Conservation (phyloP, 139 green algal species). For the Closterium sp. region DNA sequence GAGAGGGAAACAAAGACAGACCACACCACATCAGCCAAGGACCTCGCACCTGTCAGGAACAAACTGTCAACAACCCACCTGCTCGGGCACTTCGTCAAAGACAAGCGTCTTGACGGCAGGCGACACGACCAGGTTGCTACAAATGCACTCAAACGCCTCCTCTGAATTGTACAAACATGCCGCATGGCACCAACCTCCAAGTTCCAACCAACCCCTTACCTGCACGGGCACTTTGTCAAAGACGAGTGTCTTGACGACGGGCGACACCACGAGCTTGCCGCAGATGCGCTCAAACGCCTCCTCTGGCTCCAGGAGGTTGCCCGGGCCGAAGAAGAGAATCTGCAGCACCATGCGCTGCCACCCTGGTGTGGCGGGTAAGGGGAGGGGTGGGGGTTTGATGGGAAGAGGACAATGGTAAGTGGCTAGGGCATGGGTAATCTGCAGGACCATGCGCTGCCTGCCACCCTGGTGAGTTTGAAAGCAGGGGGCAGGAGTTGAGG, state of each 20-base stretch:
- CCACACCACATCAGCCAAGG: too few species aligned
- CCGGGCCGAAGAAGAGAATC: constrained; percentile 84
- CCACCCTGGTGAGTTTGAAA: too few species aligned
- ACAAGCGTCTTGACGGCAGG: constrained; percentile 87
- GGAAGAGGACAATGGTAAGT: not conserved
- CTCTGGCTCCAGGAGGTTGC: constrained; percentile 72
- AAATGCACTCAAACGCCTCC: constrained; percentile 67
- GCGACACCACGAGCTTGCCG: constrained; percentile 76
- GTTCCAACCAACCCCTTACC: constrained; percentile 15
- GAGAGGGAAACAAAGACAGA: too few species aligned
- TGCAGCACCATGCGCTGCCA: constrained; percentile 89
- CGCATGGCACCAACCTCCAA: too few species aligned
- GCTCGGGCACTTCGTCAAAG: constrained; percentile 72
- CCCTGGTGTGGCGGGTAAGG: constrained; percentile 48
- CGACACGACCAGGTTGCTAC: constrained; percentile 73
- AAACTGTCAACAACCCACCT: constrained; percentile 28
- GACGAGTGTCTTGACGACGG: constrained; percentile 85
- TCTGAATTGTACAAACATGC: too few species aligned
- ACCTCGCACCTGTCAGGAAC: too few species aligned
- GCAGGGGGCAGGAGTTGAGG: too few species aligned
- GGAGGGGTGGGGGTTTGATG: not conserved
- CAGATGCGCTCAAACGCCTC: constrained; percentile 69
- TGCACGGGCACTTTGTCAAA: constrained; percentile 73
- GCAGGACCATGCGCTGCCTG: not conserved
- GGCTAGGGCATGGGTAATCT: not conserved